These are phyloP conservation scores for Coemansia interrupta DNA, from an alignment of 192 early-diverging fungal species.

Conservation along the genomic window DNA sequence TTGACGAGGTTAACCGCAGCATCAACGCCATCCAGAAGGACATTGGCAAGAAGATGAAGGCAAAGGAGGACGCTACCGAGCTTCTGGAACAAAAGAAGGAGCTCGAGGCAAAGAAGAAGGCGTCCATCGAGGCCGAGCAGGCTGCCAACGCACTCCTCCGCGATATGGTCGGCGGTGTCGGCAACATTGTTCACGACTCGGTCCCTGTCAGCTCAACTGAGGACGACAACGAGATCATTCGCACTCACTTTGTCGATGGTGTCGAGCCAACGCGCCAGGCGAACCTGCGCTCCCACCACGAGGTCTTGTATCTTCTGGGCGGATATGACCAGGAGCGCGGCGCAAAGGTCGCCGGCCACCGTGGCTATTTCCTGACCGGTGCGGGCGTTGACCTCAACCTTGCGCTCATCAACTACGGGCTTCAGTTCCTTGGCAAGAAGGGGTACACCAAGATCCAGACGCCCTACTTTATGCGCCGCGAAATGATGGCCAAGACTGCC, in stretches of 20 bases:
- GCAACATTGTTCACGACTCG: slow-evolving; percentile 92
- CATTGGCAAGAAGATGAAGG: slow-evolving; percentile 85
- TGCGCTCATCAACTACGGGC: slow-evolving; percentile 93
- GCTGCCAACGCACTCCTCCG: slow-evolving; percentile 65
- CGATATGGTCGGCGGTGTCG: slow-evolving; percentile 84
- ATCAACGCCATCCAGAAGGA: slow-evolving; percentile 91
- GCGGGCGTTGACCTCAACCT: slow-evolving; percentile 95
- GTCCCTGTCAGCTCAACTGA: slow-evolving; percentile 86
- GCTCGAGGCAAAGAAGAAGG: slow-evolving; percentile 69
- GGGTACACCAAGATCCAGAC: slow-evolving; percentile 93
- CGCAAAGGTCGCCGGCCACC: slow-evolving; percentile 94
- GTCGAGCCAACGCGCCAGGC: slow-evolving; percentile 58
- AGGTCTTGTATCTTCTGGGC: slow-evolving; percentile 85
- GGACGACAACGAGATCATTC: slow-evolving; percentile 70
- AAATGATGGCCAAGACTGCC: slow-evolving; percentile 97
- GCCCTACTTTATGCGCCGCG: slow-evolving; percentile 96
- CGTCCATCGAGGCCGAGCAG: slow-evolving; percentile 69
- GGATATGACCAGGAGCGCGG: slow-evolving; percentile 88
- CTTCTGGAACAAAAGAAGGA: slow-evolving; percentile 73
- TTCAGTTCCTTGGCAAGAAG: slow-evolving; percentile 78
- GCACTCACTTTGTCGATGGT: slow-evolving; percentile 59
- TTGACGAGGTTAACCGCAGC: slow-evolving; percentile 86
- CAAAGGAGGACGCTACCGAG: slow-evolving; percentile 77
- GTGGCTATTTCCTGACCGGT: slow-evolving; percentile 96
- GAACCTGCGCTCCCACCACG: slow-evolving; percentile 80